A percentile compares a stretch with the other conserved stretches of the same genome.
phyloP scores from a whole-genome alignment of 1,139 yeast species.

The Candida frijolesensis region DNA sequence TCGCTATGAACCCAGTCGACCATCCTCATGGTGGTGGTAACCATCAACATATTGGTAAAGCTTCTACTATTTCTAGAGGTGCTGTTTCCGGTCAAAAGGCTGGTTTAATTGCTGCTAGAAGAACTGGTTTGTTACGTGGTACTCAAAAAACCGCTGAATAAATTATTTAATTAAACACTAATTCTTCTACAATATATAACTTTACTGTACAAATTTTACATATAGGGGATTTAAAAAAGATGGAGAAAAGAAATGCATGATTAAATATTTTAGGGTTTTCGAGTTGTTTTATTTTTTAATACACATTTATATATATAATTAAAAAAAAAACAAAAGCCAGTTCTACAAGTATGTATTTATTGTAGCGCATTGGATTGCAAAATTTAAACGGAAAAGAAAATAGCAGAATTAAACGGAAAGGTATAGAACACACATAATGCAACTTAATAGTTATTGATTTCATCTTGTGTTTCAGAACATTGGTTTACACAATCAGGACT shows the following conservation, averaged over 20 bases:
- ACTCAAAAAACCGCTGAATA: slow-evolving; percentile 93
- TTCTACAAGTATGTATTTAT: background rate
- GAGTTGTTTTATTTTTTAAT: slow-evolving; percentile 7
- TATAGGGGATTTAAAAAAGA: slow-evolving; percentile 1
- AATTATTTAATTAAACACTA: slow-evolving; percentile 26
- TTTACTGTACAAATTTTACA: slow-evolving; percentile 8
- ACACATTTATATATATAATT: slow-evolving; percentile 6
- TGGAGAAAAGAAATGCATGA: slow-evolving; percentile 6
- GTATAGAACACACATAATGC: background rate
- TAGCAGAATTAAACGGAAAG: background rate
- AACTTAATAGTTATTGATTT: too few species aligned
- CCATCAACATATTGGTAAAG: slow-evolving; percentile 99
- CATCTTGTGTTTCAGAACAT: too few species aligned
- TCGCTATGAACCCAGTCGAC: slow-evolving; percentile 99
- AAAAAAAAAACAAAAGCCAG: background rate
- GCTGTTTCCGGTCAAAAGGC: slow-evolving; percentile 99
- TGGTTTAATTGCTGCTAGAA: slow-evolving; percentile 99
- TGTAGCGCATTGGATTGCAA: background rate
- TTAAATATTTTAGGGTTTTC: slow-evolving; percentile 13
- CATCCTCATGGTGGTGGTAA: slow-evolving; percentile 99
- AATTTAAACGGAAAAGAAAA: slow-evolving; percentile 4
- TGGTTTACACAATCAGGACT: too few species aligned
- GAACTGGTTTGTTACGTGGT: slow-evolving; percentile 99
- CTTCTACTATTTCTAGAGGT: slow-evolving; percentile 99
- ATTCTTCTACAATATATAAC: slow-evolving; percentile 7